Base-by-base conservation (phyloP, 192 early-diverging fungal genomes). In the Martensiomyces pterosporus region DNA sequence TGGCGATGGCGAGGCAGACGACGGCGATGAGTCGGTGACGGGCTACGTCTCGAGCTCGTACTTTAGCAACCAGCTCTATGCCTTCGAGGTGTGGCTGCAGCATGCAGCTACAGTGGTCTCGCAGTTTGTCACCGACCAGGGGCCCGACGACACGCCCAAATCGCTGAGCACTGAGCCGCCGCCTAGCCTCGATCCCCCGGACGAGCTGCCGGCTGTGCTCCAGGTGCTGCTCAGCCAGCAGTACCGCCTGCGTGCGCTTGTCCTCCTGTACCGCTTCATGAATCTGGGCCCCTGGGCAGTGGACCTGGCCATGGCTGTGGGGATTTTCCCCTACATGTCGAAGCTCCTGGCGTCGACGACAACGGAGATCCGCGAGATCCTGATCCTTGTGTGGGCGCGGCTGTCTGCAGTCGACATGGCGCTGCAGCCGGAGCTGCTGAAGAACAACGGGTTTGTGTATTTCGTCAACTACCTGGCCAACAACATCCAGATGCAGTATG, bases 311-410 rank as follows among this genome's bases (percentile, higher is more conserved):
- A 75, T 97, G 43, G 85, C 86, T 0, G 92, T 99, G 2, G 94
- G 94, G 13, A 99, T 99, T 38, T 94, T 90, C 58, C 96, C 96
- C 5, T 99, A 99, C 56, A 90, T 97, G 13, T 79, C 94, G 18
- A 97, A 96, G 57, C 81, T 99, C 18, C 79, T 99, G 41, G 92
- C 89, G 47, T 87, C 85, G 57, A 92, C 92, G 33, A 92, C 94
- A 0, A 78, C 85, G 0, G 94, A 99, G 62, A 78, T 97, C 26
- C 89, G 91, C 55, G 91, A 92, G 26, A 90, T 95, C 10, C 78
- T 99, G 18, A 91, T 94, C 3, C 92, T 97, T 49, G 96, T 99
- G 44, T 99, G 96, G 94, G 88, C 94, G 10, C 85, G 94, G 58
- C 86, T 99, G 43, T 78, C 96, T 25, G 94, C 93, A 0, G 91